Base-by-base conservation (phyloP, 257 asterid species). In the Fraxinus americana region DNA sequence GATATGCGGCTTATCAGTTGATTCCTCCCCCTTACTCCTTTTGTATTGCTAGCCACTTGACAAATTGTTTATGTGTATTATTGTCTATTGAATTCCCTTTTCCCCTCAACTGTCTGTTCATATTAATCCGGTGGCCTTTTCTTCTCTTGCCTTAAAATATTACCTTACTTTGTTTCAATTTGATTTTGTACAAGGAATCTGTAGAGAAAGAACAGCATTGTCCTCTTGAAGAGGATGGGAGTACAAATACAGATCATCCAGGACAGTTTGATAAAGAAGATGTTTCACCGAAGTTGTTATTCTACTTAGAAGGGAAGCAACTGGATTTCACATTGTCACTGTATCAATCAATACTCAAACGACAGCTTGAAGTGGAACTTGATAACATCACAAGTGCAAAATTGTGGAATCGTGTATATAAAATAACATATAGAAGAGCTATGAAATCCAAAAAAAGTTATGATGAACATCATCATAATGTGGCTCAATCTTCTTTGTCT, bases 311-410 rank as follows among this genome's bases (percentile, higher is more conserved):
- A 36, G 98, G 95, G 75, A 83, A 89, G 83, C 86, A 84, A 74
- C 83, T 91, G 80, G 89, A 86, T 83, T 78, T 61, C 45, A 75
- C 87, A 34, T 73, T 91, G 83, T 84, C 97, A 54, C 84, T 93
- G 35, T 96, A 93, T 79, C 99, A 96, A 80, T 88, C 93, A 71
- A 83, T 96, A 76, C 81, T 91, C 68, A 85, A 85, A 74, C 91
- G 74, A 75, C 86, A 87, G 65, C 83, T 82, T 23, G 90, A 85
- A 85, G 76, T 75, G 68, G 92, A 83, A 63, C 80, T 80, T 76
- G 90, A 90, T 74, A 78, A 78, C 71, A 74, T 77, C 67, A 35
- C 85, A 38, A 83, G 79, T 72, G 72, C 91, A 29, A 87, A 83
- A 82, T 63, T 96, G 74, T 96, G 99, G 99, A 91, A 83, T 78